Evolutionary conservation across 495 filamentous ascomycete species (phyloP).

Genomic region (Penicillium manginii): DNA sequence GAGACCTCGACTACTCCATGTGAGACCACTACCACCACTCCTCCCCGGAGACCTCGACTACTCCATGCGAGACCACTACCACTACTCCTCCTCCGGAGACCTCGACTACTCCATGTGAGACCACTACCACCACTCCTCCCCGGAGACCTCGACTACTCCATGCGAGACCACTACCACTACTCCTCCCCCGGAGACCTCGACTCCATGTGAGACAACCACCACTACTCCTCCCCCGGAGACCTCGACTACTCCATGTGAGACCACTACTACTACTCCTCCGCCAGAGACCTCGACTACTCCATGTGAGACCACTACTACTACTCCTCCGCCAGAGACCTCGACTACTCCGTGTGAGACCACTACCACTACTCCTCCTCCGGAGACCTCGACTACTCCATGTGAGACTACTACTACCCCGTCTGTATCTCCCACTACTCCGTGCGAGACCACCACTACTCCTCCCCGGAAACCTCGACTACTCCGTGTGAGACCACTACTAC

Average conservation of each 20-base stretch:
- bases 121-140: slow-evolving; percentile 17
- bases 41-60: background rate
- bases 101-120: slow-evolving; percentile 23
- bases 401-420: slow-evolving; percentile 13
- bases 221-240: slow-evolving; percentile 13
- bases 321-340: slow-evolving; percentile 4
- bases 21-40: slow-evolving; percentile 1
- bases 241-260: slow-evolving; percentile 16
- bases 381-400: slow-evolving; percentile 12
- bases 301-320: slow-evolving; percentile 8
- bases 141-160: slow-evolving; percentile 14
- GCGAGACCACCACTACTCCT: slow-evolving; percentile 9
- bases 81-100: slow-evolving; percentile 10
- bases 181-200: slow-evolving; percentile 4
- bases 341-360: slow-evolving; percentile 20
- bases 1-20: slow-evolving; percentile 7
- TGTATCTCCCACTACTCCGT: slow-evolving; percentile 6
- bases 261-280: slow-evolving; percentile 14
- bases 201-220: slow-evolving; percentile 23
- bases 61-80: slow-evolving; percentile 13
- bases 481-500: slow-evolving; percentile 8
- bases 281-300: slow-evolving; percentile 1
- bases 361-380: slow-evolving; percentile 8
- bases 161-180: slow-evolving; percentile 23
- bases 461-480: slow-evolving; percentile 1